Evolutionary conservation across 768 basidiomycete species (phyloP).

Genomic region (Epithele typhae): DNA sequence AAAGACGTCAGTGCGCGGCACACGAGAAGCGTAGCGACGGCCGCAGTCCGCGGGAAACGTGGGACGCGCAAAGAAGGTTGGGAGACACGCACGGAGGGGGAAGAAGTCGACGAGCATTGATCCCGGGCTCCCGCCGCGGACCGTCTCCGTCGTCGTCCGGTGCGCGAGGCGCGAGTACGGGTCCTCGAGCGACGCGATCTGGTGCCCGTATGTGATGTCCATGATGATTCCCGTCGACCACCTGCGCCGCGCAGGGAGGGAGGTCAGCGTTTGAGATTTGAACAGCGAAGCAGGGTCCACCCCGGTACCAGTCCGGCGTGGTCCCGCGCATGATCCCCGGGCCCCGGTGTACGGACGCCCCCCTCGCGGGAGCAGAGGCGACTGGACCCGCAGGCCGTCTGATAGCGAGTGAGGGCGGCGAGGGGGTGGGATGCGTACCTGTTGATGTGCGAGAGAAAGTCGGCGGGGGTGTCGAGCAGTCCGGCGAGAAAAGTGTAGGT

Average conservation of each 20-base stretch:
- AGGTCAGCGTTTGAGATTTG: too few species aligned
- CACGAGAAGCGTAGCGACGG: too few species aligned
- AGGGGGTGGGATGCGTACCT: constrained; percentile 19
- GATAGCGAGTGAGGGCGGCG: too few species aligned
- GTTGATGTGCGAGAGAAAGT: constrained; percentile 23
- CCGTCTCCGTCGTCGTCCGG: constrained; percentile 18
- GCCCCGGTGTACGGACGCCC: too few species aligned
- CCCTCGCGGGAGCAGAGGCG: too few species aligned
- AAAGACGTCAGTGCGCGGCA: neutral
- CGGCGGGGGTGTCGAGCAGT: constrained; percentile 23
- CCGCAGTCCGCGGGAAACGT: too few species aligned
- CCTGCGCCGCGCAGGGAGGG: constrained; percentile 11
- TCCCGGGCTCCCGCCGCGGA: constrained; percentile 21
- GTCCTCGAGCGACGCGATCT: constrained; percentile 26
- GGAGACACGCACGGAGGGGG: constrained; percentile 24
- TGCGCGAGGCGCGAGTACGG: constrained; percentile 26
- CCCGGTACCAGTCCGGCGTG: too few species aligned
- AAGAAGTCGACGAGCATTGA: constrained; percentile 32
- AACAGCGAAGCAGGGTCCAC: too few species aligned
- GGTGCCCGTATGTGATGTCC: constrained; percentile 30
- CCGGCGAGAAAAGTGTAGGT: constrained; percentile 21
- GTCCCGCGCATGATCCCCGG: too few species aligned
- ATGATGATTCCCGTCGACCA: constrained; percentile 27
- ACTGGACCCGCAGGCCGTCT: too few species aligned
- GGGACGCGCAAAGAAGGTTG: neutral